These are phyloP conservation scores for Pythium aquatile DNA, from an alignment of 352 stramenopile genomes.

Conservation along the genomic window DNA sequence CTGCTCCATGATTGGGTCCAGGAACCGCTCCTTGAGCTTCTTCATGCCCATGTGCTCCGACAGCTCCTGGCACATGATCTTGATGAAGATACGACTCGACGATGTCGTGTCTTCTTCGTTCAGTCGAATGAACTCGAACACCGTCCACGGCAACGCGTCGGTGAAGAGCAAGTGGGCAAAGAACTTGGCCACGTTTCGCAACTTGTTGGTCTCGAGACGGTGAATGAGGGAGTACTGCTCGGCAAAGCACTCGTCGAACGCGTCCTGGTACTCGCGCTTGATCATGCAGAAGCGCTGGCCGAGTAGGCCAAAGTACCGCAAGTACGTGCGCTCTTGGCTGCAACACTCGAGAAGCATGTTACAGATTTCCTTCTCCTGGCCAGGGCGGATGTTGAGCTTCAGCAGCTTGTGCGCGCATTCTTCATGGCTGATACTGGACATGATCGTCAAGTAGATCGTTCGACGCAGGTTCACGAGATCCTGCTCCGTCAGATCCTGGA, in stretches of 20 bases:
- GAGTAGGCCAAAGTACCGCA: conserved; percentile 97
- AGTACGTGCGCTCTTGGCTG: conserved; percentile 96
- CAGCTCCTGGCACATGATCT: conserved; percentile 98
- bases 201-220: conserved; percentile 98
- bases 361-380: conserved; percentile 97
- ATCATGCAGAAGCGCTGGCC: conserved; percentile 97
- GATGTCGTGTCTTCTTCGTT: conserved; percentile 99
- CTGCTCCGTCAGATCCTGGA: conserved; percentile 97
- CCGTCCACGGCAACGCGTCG: conserved; percentile 97
- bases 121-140: conserved; percentile 95
- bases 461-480: conserved; percentile 97
- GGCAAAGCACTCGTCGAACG: conserved; percentile 94
- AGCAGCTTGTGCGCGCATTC: conserved; percentile 99
- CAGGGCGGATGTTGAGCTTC: conserved; percentile 95
- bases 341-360: conserved; percentile 99
- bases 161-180: conserved; percentile 98
- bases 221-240: conserved; percentile 97
- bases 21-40: conserved; percentile 94
- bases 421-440: conserved; percentile 98
- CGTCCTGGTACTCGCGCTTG: conserved; percentile 94
- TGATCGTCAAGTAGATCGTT: conserved; percentile 99
- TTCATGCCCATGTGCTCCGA: conserved; percentile 96
- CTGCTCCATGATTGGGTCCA: conserved; percentile 88
- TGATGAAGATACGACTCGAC: conserved; percentile 99
- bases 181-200: conserved; percentile 98